A percentile compares a stretch with the other conserved stretches of the same genome.
Evolutionary conservation across 208 protist species (phyloP).

Genomic region (Leishmania tarentolae): DNA sequence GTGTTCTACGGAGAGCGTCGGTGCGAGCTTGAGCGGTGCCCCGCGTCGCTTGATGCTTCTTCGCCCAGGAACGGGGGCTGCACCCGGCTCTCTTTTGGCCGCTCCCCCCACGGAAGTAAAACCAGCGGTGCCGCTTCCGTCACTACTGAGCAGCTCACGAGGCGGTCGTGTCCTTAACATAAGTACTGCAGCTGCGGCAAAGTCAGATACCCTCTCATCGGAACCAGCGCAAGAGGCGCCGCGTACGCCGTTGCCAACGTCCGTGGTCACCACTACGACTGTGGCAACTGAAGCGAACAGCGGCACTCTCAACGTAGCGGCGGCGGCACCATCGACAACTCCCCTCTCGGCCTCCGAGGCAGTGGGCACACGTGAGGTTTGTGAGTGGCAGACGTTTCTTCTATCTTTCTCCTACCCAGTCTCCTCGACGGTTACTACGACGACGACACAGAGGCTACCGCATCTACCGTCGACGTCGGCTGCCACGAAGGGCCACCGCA

Average conservation of each 20-base stretch:
- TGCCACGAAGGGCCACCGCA: neutral
- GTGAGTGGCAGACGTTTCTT: slow-evolving; percentile 7
- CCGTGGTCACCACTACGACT: neutral
- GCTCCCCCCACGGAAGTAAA: neutral
- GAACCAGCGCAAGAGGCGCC: neutral
- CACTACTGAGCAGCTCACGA: neutral
- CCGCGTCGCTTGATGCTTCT: slow-evolving; percentile 10
- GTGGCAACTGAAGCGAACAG: neutral
- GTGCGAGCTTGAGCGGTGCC: neutral
- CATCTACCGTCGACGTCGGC: neutral
- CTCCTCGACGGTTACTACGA: neutral
- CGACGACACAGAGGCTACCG: neutral
- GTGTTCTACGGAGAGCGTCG: neutral
- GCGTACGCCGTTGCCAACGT: neutral
- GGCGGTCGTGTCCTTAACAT: slow-evolving; percentile 6
- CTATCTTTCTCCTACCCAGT: slow-evolving; percentile 5
- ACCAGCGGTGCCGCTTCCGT: neutral
- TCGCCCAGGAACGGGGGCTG: neutral
- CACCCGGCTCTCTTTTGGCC: neutral
- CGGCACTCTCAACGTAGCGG: neutral
- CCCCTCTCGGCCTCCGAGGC: neutral
- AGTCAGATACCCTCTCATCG: neutral
- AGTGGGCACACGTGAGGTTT: neutral
- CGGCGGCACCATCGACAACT: neutral
- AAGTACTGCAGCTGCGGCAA: neutral